Conservation (phyloP, 805 yeast species). For the Isabelozyma heimii region DNA sequence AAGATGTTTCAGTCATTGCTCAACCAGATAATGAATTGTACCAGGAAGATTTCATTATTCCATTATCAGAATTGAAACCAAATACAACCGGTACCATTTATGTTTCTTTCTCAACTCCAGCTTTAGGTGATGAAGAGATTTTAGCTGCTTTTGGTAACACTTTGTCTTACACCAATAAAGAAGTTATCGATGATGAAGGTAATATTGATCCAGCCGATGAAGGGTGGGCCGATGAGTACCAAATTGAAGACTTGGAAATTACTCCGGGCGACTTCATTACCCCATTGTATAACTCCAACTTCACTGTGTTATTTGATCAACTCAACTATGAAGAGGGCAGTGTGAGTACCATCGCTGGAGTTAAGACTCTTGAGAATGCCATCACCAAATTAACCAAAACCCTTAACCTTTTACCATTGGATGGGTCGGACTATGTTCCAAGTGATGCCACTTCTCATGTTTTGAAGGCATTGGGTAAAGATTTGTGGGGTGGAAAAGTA, state of each 20-base stretch:
- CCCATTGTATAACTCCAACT: slow-evolving; percentile 77
- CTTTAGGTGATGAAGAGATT: slow-evolving; percentile 41
- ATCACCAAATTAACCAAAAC: slow-evolving; percentile 50
- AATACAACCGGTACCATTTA: slow-evolving; percentile 71
- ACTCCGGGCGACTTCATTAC: slow-evolving; percentile 77
- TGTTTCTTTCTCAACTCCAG: slow-evolving; percentile 67
- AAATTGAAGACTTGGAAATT: slow-evolving; percentile 74
- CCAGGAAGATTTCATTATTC: slow-evolving; percentile 69
- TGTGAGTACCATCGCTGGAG: slow-evolving; percentile 61
- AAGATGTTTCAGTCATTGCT: slow-evolving; percentile 69
- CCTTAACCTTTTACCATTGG: slow-evolving; percentile 60
- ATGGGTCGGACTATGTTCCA: slow-evolving; percentile 65
- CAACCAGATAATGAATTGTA: slow-evolving; percentile 59
- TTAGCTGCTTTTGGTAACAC: slow-evolving; percentile 57
- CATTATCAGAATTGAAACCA: slow-evolving; percentile 72
- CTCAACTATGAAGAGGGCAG: slow-evolving; percentile 58
- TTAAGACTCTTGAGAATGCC: slow-evolving; percentile 31
- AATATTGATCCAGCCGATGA: slow-evolving; percentile 64
- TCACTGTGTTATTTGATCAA: slow-evolving; percentile 71
- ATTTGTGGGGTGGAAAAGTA: slow-evolving; percentile 58
- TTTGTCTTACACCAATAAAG: slow-evolving; percentile 73
- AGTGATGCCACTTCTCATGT: slow-evolving; percentile 61
- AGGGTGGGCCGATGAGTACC: slow-evolving; percentile 93
- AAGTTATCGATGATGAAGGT: slow-evolving; percentile 70
- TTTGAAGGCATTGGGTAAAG: slow-evolving; percentile 81